These are phyloP conservation scores for Amanita exitialis DNA, from an alignment of 768 basidiomycete genomes.

Conservation along the genomic window DNA sequence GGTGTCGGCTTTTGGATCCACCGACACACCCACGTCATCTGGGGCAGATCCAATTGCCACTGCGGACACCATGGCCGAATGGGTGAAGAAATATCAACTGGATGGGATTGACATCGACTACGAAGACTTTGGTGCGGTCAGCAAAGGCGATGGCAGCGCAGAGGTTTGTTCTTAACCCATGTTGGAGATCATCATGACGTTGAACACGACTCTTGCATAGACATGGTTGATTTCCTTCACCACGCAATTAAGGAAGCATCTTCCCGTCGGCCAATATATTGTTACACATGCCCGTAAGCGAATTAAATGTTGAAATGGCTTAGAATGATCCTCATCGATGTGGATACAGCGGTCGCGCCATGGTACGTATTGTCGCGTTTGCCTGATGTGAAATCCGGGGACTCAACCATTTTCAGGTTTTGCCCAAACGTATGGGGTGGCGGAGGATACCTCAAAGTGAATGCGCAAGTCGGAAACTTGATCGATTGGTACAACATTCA, in stretches of 20 bases:
- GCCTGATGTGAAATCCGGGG: not conserved
- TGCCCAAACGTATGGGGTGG: conserved; percentile 29
- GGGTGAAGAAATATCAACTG: conserved; percentile 47
- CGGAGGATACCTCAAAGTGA: conserved; percentile 48
- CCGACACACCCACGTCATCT: conserved; percentile 43
- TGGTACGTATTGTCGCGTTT: not conserved
- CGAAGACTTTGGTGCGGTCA: conserved; percentile 58
- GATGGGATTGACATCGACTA: conserved; percentile 75
- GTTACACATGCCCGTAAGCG: conserved; percentile 45
- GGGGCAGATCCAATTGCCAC: conserved; percentile 51
- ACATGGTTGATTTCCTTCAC: conserved; percentile 49
- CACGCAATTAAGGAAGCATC: conserved; percentile 33
- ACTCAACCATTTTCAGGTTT: conserved; percentile 22
- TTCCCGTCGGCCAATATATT: conserved; percentile 40
- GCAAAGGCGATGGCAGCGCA: conserved; percentile 38
- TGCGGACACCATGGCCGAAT: conserved; percentile 57
- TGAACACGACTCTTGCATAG: not conserved
- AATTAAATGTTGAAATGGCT: not conserved
- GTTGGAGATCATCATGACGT: conserved; percentile 39
- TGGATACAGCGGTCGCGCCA: not conserved
- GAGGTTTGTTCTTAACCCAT: conserved; percentile 46
- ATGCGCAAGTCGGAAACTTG: conserved; percentile 38
- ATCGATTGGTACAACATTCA: conserved; percentile 60
- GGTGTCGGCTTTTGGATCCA: conserved; percentile 58
- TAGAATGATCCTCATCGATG: not conserved